Percentiles rank a stretch among this genome's conserved stretches.
Conservation (phyloP, 768 basidiomycete genomes). For the Tricholoma sp. region DNA sequence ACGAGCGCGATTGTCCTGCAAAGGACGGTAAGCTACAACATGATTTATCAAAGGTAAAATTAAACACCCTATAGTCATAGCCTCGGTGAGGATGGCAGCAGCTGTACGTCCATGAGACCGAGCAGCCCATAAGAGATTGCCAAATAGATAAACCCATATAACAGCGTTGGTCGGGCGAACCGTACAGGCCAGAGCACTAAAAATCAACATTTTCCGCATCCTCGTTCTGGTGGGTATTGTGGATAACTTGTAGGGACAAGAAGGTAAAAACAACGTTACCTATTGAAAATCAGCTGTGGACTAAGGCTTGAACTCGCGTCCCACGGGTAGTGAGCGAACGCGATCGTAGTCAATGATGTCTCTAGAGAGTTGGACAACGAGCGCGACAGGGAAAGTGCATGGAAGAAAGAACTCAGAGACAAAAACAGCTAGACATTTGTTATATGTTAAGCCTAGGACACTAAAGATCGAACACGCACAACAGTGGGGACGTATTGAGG, state of each 20-base stretch:
- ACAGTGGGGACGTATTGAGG: conserved; percentile 50
- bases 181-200: conserved; percentile 76
- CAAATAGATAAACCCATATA: conserved; percentile 75
- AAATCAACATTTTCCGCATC: conserved; percentile 34
- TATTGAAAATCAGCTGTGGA: conserved; percentile 34
- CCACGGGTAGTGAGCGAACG: conserved; percentile 79
- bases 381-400: conserved; percentile 77
- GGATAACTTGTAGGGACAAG: neutral
- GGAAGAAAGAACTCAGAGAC: conserved; percentile 83
- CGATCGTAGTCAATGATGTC: conserved; percentile 76
- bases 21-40: neutral
- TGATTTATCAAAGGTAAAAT: neutral
- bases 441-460: neutral
- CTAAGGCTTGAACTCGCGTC: conserved; percentile 32
- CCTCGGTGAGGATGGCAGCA: conserved; percentile 32
- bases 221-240: conserved; percentile 19
- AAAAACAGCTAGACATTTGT: conserved; percentile 55
- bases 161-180: conserved; percentile 87
- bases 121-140: conserved; percentile 50
- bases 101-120: conserved; percentile 29
- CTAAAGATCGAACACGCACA: conserved; percentile 40
- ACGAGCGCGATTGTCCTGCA: conserved; percentile 21
- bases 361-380: conserved; percentile 93
- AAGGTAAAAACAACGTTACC: conserved; percentile 17
- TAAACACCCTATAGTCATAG: conserved; percentile 41